A percentile compares a stretch with the other conserved stretches of the same genome.
These are phyloP conservation scores for Daldinia childiae DNA, from an alignment of 495 filamentous ascomycete species.

Conservation along the genomic window DNA sequence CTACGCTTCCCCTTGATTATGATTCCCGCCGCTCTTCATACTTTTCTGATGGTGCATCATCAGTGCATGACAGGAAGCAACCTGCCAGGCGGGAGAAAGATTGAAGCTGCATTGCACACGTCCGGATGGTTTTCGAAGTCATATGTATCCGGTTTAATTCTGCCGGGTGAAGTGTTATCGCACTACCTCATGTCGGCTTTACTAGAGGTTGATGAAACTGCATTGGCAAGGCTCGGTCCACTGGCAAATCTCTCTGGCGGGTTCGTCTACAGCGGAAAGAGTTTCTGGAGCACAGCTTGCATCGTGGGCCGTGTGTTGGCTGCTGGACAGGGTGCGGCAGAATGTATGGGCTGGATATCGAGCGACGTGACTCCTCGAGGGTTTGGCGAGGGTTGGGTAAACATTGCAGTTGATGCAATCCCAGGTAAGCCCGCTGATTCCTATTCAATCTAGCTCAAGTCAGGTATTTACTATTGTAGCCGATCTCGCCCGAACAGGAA, in stretches of 20 bases:
- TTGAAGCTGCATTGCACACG: slow-evolving; percentile 58
- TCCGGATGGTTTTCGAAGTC: slow-evolving; percentile 84
- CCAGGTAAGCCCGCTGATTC: slow-evolving; percentile 49
- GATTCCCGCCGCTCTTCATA: slow-evolving; percentile 56
- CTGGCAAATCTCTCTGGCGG: slow-evolving; percentile 80
- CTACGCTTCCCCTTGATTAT: slow-evolving; percentile 50
- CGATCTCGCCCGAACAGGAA: slow-evolving; percentile 53
- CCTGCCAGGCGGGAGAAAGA: slow-evolving; percentile 49
- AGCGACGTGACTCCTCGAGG: slow-evolving; percentile 63
- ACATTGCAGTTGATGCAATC: slow-evolving; percentile 62
- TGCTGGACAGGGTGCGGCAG: slow-evolving; percentile 68
- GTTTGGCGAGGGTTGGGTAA: slow-evolving; percentile 71
- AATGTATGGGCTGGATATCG: slow-evolving; percentile 83
- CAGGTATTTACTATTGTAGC: slow-evolving; percentile 41
- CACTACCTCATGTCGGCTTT: slow-evolving; percentile 83
- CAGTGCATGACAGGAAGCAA: slow-evolving; percentile 39
- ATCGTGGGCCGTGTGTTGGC: slow-evolving; percentile 80
- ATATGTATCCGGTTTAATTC: slow-evolving; percentile 79
- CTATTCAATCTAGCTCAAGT: neutral
- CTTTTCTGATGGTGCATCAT: slow-evolving; percentile 44
- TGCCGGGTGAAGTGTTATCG: slow-evolving; percentile 76
- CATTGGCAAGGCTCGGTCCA: slow-evolving; percentile 70
- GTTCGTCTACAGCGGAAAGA: slow-evolving; percentile 73
- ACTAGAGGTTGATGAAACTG: slow-evolving; percentile 76
- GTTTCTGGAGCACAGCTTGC: slow-evolving; percentile 85